Evolutionary conservation across 495 filamentous ascomycete genomes (phyloP).

Genomic region (Podospora anserina): DNA sequence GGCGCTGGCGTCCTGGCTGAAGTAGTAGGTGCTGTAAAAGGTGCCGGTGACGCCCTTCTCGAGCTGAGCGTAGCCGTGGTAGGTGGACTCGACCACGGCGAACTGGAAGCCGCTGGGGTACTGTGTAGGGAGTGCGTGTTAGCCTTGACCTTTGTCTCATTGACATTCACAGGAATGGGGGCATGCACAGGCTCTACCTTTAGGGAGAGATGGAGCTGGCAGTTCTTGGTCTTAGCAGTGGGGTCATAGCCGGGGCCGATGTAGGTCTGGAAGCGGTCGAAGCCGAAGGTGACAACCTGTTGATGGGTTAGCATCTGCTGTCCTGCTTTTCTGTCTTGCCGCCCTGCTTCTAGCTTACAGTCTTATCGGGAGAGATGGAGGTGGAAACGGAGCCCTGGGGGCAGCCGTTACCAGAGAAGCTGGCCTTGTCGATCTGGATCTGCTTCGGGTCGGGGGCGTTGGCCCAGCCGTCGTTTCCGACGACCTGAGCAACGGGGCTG

Average conservation of each 20-base stretch:
- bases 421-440: conserved; percentile 53
- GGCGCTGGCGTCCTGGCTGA: conserved; percentile 47
- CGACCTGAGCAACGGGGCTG: conserved; percentile 35
- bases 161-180: background rate
- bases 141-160: background rate
- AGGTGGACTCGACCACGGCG: conserved; percentile 51
- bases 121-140: conserved; percentile 6
- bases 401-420: conserved; percentile 59
- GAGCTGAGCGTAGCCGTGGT: conserved; percentile 56
- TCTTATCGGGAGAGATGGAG: conserved; percentile 50
- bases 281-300: conserved; percentile 56
- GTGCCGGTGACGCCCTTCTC: conserved; percentile 52
- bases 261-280: conserved; percentile 56
- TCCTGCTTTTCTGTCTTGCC: background rate
- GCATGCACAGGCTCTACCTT: conserved; percentile 19
- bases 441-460: conserved; percentile 39
- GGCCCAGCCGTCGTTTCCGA: conserved; percentile 30
- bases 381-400: conserved; percentile 50
- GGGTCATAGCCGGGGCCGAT: conserved; percentile 46
- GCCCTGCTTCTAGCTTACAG: conserved; percentile 31
- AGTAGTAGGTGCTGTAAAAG: conserved; percentile 58
- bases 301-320: conserved; percentile 6
- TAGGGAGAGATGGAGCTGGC: conserved; percentile 57
- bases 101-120: conserved; percentile 61
- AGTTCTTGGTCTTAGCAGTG: conserved; percentile 53